Base-by-base conservation (phyloP, 148 eudicot genomes). In the Persicaria tinctoria region DNA sequence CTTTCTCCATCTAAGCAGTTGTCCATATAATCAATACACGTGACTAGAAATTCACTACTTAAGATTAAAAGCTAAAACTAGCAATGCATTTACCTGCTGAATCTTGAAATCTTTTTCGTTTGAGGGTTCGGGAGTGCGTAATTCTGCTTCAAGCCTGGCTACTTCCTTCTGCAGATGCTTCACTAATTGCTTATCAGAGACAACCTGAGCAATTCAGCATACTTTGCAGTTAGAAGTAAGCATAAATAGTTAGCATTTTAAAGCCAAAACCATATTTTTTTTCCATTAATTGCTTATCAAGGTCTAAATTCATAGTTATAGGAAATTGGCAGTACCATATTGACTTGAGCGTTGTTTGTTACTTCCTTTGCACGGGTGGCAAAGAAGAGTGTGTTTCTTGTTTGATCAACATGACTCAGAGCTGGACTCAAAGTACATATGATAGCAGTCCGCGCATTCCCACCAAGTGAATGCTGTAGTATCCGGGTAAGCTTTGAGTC, bases 281-380 rank as follows among this genome's bases (percentile, higher is more conserved):
- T 32, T 1, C 41, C 41, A 32, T 32, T 32, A 20, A 20, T 20
- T 20, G 23, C 23, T 20, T 20, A 20, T 20, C 23, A 20, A 20
- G 23, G 23, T 20, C 23, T 20, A 20, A 14, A 10, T 62, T 10
- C 20, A 3, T 64, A 64, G 70, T 44, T 66, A 14, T 8, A 46
- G 8, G 17, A 45, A 18, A 68, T 0, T 38, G 27, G 11, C 18
- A 72, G 63, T 87, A 95, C 97, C 97, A 95, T 89, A 85, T 95
- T 95, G 78, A 95, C 96, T 89, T 90, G 93, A 70, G 99, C 99
- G 76, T 83, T 95, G 77, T 89, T 95, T 5, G 94, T 92, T 60
- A 90, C 99, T 89, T 95, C 97, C 84, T 95, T 95, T 50, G 99
- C 99, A 8, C 96, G 83, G 62, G 92, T 90, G 70, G 99, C 97